Evolutionary conservation across 1,139 yeast genomes (phyloP).

Genomic region (Saccharomyces pastorianus): DNA sequence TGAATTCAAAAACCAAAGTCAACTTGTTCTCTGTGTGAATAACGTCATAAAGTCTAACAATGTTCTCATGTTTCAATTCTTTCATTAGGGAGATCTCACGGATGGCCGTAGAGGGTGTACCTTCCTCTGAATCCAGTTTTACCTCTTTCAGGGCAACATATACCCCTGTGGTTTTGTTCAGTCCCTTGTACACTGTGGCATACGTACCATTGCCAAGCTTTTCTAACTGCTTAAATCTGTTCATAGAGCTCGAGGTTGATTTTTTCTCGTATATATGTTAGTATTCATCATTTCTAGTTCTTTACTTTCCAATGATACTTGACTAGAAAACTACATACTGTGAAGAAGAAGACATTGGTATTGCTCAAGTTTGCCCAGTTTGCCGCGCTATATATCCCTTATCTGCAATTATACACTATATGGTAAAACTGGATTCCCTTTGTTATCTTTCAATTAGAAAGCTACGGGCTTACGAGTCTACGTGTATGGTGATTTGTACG

Average conservation of each 20-base stretch:
- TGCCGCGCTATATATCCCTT: neutral
- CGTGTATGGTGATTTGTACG: neutral
- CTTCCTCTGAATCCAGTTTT: slow-evolving; percentile 90
- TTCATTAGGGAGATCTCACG: slow-evolving; percentile 95
- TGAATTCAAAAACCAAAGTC: slow-evolving; percentile 83
- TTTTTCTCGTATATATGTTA: slow-evolving; percentile 5
- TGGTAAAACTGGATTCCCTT: neutral
- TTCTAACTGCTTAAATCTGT: slow-evolving; percentile 46
- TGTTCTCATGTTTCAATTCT: slow-evolving; percentile 89
- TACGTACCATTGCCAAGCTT: slow-evolving; percentile 96
- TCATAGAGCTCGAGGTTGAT: neutral
- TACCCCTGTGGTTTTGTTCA: slow-evolving; percentile 86
- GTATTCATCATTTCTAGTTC: neutral
- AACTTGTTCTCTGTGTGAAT: slow-evolving; percentile 94
- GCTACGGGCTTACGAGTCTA: neutral
- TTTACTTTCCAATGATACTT: neutral
- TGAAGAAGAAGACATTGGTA: neutral
- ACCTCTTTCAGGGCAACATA: slow-evolving; percentile 92
- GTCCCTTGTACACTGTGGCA: slow-evolving; percentile 95
- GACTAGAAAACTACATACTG: neutral
- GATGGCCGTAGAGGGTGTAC: slow-evolving; percentile 96
- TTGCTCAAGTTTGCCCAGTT: neutral
- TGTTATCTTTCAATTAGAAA: neutral
- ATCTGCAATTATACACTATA: neutral
- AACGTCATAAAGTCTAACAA: slow-evolving; percentile 87